Evolutionary conservation across 2,329 filamentous ascomycete genomes (phyloP).

Genomic region (Claviceps capensis): DNA sequence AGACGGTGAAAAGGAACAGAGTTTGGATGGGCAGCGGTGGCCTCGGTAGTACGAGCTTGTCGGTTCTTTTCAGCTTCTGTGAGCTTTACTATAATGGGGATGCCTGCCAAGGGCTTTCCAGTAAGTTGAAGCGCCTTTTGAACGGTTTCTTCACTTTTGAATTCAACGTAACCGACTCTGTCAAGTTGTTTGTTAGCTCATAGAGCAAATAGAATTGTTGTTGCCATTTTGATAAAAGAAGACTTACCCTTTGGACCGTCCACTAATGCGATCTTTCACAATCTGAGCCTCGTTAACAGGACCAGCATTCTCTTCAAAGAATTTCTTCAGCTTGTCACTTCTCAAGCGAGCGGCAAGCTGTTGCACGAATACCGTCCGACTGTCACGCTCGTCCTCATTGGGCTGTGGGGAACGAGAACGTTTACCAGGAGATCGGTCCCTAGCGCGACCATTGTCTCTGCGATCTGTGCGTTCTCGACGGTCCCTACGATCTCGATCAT

Average conservation of each 20-base stretch:
- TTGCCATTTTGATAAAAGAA: not conserved
- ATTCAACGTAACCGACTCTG: slow-evolving; percentile 98
- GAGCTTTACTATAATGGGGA: slow-evolving; percentile 94
- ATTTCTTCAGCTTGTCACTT: slow-evolving; percentile 82
- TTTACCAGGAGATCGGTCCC: slow-evolving; percentile 31
- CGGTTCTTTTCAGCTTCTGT: slow-evolving; percentile 99
- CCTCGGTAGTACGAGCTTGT: slow-evolving; percentile 73
- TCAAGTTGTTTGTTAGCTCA: not conserved
- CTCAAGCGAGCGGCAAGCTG: slow-evolving; percentile 89
- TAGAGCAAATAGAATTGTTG: not conserved
- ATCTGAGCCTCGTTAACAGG: slow-evolving; percentile 96
- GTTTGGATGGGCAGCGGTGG: slow-evolving; percentile 55
- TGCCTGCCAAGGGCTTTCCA: slow-evolving; percentile 95
- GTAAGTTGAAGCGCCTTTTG: slow-evolving; percentile 91
- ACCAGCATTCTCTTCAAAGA: slow-evolving; percentile 92
- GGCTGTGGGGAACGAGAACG: slow-evolving; percentile 52
- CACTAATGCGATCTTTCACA: slow-evolving; percentile 92
- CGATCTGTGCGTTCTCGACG: slow-evolving; percentile 35
- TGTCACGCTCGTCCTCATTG: slow-evolving; percentile 91
- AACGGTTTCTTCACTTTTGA: slow-evolving; percentile 91
- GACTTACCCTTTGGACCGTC: slow-evolving; percentile 87
- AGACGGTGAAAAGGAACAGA: slow-evolving; percentile 92
- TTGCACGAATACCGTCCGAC: slow-evolving; percentile 94
- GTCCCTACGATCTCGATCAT: slow-evolving; percentile 36
- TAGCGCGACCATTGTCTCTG: slow-evolving; percentile 39